Base-by-base conservation (phyloP, 345 rosid genomes). In the Hypericum perforatum region DNA sequence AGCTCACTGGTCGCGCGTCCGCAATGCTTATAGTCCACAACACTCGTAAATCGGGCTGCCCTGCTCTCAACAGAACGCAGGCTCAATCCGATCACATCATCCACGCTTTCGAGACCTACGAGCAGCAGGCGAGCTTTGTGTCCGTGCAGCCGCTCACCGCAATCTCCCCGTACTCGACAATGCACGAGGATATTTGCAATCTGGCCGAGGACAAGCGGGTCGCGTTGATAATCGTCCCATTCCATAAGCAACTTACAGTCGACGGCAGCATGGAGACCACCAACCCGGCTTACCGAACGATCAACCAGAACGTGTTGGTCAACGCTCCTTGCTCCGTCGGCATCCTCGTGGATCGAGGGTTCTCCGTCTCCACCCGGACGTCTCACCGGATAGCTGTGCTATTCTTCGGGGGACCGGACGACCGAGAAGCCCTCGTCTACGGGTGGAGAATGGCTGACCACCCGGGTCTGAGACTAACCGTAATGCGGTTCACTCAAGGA, bases 261-360 rank as follows among this genome's bases (percentile, higher is more conserved):
- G 95, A 92, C 58, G 98, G 96, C 37, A 94, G 88, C 8, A 92
- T 92, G 98, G 98, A 92, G 66, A 86, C 79, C 7, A 85, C 90
- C 5, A 88, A 92, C 48, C 95, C 98, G 0, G 95, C 90, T 8
- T 78, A 74, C 49, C 73, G 95, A 36, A 72, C 65, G 48, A 84
- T 88, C 10, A 88, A 92, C 71, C 96, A 85, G 69, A 92, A 92
- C 53, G 64, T 88, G 1, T 69, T 85, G 9, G 74, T 67, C 13
- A 77, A 82, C 49, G 67, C 95, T 8, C 98, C 98, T 39, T 92
- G 97, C 71, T 83, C 98, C 0, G 77, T 92, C 0, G 98, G 95
- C 10, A 83, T 92, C 55, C 86, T 92, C 0, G 89, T 92, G 0
- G 97, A 92, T 53, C 71, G 96, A 76, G 96, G 97, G 41, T 72